A percentile compares a stretch with the other conserved stretches of the same genome.
Evolutionary conservation across 2,329 filamentous ascomycete species (phyloP).

Genomic region (Ascochyta clinopodiicola): DNA sequence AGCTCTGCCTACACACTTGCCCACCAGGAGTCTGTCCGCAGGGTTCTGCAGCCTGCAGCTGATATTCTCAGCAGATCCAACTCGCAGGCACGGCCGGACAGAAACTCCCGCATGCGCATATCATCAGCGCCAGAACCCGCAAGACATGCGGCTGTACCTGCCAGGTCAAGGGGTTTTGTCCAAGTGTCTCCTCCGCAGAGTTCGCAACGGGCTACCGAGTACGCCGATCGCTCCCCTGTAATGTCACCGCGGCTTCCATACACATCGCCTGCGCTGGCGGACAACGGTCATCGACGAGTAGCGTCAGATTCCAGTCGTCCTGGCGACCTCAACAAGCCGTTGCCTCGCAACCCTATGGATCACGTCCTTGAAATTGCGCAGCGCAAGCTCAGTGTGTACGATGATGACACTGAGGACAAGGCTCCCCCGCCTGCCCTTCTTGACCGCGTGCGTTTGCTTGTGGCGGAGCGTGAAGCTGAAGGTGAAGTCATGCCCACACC

Average conservation of each 20-base stretch:
- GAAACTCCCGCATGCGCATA: constrained; percentile 38
- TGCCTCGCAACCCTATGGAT: constrained; percentile 12
- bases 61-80: constrained; percentile 43
- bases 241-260: constrained; percentile 9
- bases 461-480: constrained; percentile 28
- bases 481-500: constrained; percentile 16
- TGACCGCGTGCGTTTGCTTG: constrained; percentile 33
- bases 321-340: constrained; percentile 4
- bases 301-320: constrained; percentile 20
- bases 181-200: constrained; percentile 33
- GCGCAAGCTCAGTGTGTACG: constrained; percentile 12
- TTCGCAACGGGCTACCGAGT: constrained; percentile 10
- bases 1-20: constrained; percentile 39
- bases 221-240: not conserved
- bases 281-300: constrained; percentile 16
- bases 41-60: constrained; percentile 43
- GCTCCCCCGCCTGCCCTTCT: constrained; percentile 33
- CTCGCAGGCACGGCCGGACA: constrained; percentile 25
- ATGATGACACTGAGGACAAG: constrained; percentile 23
- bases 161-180: constrained; percentile 25
- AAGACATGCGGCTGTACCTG: constrained; percentile 2
- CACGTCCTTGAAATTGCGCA: constrained; percentile 8
- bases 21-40: constrained; percentile 41
- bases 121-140: constrained; percentile 43
- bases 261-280: constrained; percentile 18